These are phyloP conservation scores for Yueomyces sp. DNA, from an alignment of 1,139 yeast species.

Conservation along the genomic window DNA sequence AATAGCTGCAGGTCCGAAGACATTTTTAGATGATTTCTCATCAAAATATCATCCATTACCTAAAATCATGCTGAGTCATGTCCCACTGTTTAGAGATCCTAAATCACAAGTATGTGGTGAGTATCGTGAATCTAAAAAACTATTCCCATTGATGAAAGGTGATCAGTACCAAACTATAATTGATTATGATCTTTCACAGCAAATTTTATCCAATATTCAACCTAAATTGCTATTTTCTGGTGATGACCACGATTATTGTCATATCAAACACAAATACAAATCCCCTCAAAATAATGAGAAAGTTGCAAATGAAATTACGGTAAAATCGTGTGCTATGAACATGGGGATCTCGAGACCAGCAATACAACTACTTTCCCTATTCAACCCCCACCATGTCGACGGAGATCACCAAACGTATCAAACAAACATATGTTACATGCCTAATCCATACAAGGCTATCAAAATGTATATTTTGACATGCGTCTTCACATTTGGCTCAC, in stretches of 20 bases:
- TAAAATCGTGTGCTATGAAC: slow-evolving; percentile 85
- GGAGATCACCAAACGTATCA: slow-evolving; percentile 11
- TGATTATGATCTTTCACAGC: slow-evolving; percentile 42
- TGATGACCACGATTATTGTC: slow-evolving; percentile 95
- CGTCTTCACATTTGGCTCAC: slow-evolving; percentile 15
- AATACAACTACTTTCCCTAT: slow-evolving; percentile 62
- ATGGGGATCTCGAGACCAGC: slow-evolving; percentile 83
- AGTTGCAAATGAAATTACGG: slow-evolving; percentile 63
- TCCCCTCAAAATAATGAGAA: slow-evolving; percentile 22
- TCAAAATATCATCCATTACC: slow-evolving; percentile 34
- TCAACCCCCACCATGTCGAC: slow-evolving; percentile 31
- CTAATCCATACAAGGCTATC: slow-evolving; percentile 50
- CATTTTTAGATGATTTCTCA: slow-evolving; percentile 20
- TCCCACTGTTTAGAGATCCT: slow-evolving; percentile 57
- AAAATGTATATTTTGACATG: slow-evolving; percentile 25
- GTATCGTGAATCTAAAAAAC: slow-evolving; percentile 46
- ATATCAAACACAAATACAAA: slow-evolving; percentile 44
- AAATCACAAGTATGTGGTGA: slow-evolving; percentile 51
- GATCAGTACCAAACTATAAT: slow-evolving; percentile 70
- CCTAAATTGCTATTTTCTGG: slow-evolving; percentile 77
- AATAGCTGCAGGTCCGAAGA: slow-evolving; percentile 31
- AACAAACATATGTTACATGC: slow-evolving; percentile 44
- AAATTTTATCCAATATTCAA: slow-evolving; percentile 40
- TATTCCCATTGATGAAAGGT: slow-evolving; percentile 61
- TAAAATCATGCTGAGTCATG: slow-evolving; percentile 62